Evolutionary conservation across 352 stramenopile genomes (phyloP).

Genomic region (Phytopythium aichiense): DNA sequence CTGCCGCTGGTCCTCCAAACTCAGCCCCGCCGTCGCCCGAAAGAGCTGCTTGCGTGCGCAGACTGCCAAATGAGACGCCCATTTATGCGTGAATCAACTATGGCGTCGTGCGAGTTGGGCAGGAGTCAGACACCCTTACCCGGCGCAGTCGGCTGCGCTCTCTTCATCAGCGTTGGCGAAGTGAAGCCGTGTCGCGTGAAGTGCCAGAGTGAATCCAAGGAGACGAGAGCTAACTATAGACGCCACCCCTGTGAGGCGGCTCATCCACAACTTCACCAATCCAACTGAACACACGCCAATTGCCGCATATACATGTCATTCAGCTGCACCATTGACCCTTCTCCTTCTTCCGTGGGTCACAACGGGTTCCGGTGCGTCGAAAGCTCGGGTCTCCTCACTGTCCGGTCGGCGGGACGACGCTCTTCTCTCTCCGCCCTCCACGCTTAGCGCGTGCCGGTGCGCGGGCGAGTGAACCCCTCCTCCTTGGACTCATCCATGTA

Average conservation of each 20-base stretch:
- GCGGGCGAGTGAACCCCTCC: slow-evolving; percentile 66
- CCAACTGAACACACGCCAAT: neutral
- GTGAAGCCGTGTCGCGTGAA: neutral
- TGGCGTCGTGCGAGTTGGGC: too few species aligned
- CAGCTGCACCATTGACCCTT: too few species aligned
- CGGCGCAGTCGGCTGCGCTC: neutral
- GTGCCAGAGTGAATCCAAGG: neutral
- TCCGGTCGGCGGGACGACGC: too few species aligned
- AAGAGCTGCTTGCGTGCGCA: slow-evolving; percentile 55
- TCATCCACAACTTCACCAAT: neutral
- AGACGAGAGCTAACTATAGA: neutral
- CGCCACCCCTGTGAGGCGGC: neutral
- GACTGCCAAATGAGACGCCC: slow-evolving; percentile 3
- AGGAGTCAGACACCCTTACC: neutral
- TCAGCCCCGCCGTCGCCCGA: slow-evolving; percentile 54
- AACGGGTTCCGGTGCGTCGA: too few species aligned
- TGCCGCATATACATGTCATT: slow-evolving; percentile 1
- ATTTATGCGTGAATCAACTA: too few species aligned
- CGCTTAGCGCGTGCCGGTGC: slow-evolving; percentile 55
- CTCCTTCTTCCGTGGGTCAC: neutral
- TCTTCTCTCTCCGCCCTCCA: neutral
- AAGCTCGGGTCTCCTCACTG: too few species aligned
- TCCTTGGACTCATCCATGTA: slow-evolving; percentile 90
- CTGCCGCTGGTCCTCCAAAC: slow-evolving; percentile 59
- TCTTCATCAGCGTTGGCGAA: slow-evolving; percentile 1